Conservation (phyloP, 208 protist species). For the Leishmania turanica region DNA sequence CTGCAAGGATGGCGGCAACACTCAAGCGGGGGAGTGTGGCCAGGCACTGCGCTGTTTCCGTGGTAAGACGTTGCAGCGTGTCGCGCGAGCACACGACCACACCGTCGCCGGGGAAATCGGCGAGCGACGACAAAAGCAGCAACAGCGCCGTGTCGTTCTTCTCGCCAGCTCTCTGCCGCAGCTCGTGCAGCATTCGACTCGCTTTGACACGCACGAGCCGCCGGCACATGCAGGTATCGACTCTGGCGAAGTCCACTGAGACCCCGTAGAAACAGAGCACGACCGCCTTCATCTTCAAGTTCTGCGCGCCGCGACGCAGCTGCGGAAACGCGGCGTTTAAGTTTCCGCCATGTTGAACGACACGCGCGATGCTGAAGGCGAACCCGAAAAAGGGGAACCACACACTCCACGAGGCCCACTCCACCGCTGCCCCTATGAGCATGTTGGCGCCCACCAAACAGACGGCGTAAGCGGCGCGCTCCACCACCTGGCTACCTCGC, state of each 20-base stretch:
- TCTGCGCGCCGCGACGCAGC: not conserved
- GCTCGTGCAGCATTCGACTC: not conserved
- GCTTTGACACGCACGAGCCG: constrained; percentile 3
- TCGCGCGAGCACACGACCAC: constrained; percentile 1
- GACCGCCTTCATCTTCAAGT: not conserved
- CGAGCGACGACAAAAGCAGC: constrained; percentile 1
- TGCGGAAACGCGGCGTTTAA: constrained; percentile 1
- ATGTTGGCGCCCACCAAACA: constrained; percentile 25
- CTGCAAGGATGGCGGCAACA: not conserved
- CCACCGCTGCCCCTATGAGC: constrained; percentile 14
- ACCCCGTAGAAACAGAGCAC: constrained; percentile 27
- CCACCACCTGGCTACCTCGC: constrained; percentile 2
- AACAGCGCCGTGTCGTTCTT: constrained; percentile 1
- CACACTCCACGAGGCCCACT: constrained; percentile 13
- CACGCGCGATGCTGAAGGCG: constrained; percentile 1
- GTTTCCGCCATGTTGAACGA: not conserved
- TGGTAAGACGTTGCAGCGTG: constrained; percentile 13
- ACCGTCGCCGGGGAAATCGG: not conserved
- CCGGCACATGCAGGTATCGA: constrained; percentile 10
- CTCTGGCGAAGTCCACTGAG: constrained; percentile 8
- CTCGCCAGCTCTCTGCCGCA: not conserved
- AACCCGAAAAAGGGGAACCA: constrained; percentile 16
- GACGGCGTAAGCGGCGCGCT: constrained; percentile 11
- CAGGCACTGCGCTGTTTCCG: constrained; percentile 5
- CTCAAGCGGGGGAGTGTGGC: constrained; percentile 9